Percentiles rank a stretch among this genome's conserved stretches.
Conservation (phyloP, 2,329 filamentous ascomycete genomes). For the Fusarium coicis region DNA sequence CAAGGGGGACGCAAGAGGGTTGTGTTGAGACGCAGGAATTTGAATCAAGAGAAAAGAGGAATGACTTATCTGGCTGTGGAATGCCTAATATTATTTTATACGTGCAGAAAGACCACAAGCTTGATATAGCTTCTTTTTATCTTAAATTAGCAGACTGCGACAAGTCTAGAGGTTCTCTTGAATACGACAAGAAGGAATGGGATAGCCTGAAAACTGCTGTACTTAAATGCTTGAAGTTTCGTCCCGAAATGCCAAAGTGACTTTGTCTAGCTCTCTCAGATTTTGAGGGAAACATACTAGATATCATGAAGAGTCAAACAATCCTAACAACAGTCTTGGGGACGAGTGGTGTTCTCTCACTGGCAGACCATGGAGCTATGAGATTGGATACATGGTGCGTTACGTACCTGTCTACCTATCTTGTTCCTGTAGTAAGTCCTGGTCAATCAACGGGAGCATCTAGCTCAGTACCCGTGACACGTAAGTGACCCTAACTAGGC, state of each 20-base stretch:
- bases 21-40: not conserved
- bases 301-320: not conserved
- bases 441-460: not conserved
- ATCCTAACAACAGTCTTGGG: not conserved
- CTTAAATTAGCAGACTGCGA: not conserved
- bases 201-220: rapidly evolving
- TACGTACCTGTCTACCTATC: constrained; percentile 1
- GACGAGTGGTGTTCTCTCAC: not conserved
- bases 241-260: rapidly evolving
- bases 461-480: not conserved
- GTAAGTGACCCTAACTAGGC: not conserved
- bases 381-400: not conserved
- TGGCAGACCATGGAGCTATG: not conserved
- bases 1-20: not conserved
- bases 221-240: not conserved
- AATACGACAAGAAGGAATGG: not conserved
- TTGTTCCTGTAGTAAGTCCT: not conserved
- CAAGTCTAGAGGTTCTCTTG: not conserved
- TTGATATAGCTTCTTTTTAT: not conserved
- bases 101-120: not conserved
- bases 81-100: not conserved
- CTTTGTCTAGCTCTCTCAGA: rapidly evolving
- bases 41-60: no score
- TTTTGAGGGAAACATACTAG: no score
- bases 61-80: no score